A percentile compares a stretch with the other conserved stretches of the same genome.
phyloP scores from a whole-genome alignment of 495 filamentous ascomycete genomes.

The Lepidopterella palustris region DNA sequence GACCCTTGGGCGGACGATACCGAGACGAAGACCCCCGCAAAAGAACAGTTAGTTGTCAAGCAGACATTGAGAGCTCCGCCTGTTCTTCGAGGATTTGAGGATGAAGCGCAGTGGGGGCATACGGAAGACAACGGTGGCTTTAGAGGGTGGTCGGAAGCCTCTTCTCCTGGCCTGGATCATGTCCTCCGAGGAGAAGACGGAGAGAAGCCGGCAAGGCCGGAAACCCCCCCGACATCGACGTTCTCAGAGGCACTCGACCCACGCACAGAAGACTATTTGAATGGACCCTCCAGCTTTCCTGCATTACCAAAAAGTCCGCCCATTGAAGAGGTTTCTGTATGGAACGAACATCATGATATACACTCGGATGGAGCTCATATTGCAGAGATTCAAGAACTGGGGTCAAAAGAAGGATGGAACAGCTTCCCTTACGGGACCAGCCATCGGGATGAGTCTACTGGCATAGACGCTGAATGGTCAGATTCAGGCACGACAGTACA shows the following conservation, averaged over 20 bases:
- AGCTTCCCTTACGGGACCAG: background rate
- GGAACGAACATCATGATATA: background rate
- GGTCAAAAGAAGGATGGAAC: background rate
- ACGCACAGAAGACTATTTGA: background rate
- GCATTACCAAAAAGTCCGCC: too few species aligned
- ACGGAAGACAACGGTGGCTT: slow-evolving; percentile 13
- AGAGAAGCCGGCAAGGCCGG: slow-evolving; percentile 3
- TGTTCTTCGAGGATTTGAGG: slow-evolving; percentile 20
- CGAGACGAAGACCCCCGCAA: slow-evolving; percentile 9
- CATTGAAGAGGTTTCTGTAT: too few species aligned
- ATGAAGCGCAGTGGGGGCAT: slow-evolving; percentile 27
- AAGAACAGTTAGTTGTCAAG: slow-evolving; percentile 5
- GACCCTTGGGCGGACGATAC: slow-evolving; percentile 30
- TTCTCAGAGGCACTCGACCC: background rate
- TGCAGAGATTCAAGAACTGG: too few species aligned
- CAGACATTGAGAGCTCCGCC: background rate
- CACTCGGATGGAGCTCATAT: background rate
- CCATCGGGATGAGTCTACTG: background rate
- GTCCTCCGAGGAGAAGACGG: background rate
- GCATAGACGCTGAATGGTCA: slow-evolving; percentile 7
- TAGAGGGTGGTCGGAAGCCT: slow-evolving; percentile 8
- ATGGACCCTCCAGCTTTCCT: background rate
- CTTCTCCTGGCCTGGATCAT: background rate
- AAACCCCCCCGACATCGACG: background rate
- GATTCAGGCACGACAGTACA: slow-evolving; percentile 24